A percentile compares a stretch with the other conserved stretches of the same genome.
Evolutionary conservation across 2,329 filamentous ascomycete genomes (phyloP).

Genomic region (Apiospora kogelbergensis): DNA sequence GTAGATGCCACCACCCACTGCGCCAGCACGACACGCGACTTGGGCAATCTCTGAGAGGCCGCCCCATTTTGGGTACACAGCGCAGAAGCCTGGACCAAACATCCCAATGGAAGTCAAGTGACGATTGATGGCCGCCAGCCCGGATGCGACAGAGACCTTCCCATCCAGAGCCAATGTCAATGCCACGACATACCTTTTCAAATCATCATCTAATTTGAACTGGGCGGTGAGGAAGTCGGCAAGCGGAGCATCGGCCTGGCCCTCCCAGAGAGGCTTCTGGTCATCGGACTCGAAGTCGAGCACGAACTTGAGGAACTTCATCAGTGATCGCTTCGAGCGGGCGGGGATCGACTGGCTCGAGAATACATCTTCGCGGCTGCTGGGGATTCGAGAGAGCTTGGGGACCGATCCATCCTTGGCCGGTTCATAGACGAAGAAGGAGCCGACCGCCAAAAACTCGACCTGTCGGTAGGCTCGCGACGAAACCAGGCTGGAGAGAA

Average conservation of each 20-base stretch:
- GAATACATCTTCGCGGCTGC: slow-evolving; percentile 90
- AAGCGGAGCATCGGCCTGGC: slow-evolving; percentile 55
- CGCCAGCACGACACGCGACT: slow-evolving; percentile 84
- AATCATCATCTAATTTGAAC: slow-evolving; percentile 66
- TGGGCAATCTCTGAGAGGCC: slow-evolving; percentile 86
- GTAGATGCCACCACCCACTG: slow-evolving; percentile 89
- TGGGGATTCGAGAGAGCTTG: slow-evolving; percentile 71
- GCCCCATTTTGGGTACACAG: slow-evolving; percentile 90
- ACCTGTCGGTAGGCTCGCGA: slow-evolving; percentile 86
- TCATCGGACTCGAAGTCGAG: slow-evolving; percentile 64
- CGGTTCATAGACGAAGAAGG: slow-evolving; percentile 76
- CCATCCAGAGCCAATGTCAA: slow-evolving; percentile 73
- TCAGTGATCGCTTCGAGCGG: slow-evolving; percentile 80
- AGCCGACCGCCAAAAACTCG: slow-evolving; percentile 90
- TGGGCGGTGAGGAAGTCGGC: slow-evolving; percentile 57
- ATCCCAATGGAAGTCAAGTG: slow-evolving; percentile 85
- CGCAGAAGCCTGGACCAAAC: slow-evolving; percentile 86
- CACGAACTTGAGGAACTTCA: slow-evolving; percentile 93
- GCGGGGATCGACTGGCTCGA: slow-evolving; percentile 72
- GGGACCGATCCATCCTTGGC: slow-evolving; percentile 25
- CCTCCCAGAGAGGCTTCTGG: slow-evolving; percentile 58
- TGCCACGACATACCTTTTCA: slow-evolving; percentile 63
- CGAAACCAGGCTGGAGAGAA: slow-evolving; percentile 81
- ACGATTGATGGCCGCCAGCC: slow-evolving; percentile 70
- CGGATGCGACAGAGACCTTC: slow-evolving; percentile 62